Percentiles rank a stretch among this genome's conserved stretches.
Conservation (phyloP, 2,329 filamentous ascomycete species). For the Pestalotiopsis sp. region DNA sequence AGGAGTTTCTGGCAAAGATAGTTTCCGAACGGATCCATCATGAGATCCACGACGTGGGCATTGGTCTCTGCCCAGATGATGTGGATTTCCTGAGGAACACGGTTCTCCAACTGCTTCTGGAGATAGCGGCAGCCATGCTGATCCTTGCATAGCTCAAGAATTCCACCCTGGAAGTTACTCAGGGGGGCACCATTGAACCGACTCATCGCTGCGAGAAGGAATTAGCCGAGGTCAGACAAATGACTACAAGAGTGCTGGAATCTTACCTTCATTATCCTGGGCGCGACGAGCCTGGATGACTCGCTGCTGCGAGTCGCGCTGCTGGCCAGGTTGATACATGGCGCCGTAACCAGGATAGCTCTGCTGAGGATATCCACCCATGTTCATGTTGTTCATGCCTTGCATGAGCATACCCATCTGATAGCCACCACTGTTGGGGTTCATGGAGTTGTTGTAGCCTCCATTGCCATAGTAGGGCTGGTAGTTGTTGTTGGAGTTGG, state of each 20-base stretch:
- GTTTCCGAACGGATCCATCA: constrained; percentile 99
- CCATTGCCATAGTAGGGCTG: constrained; percentile 31
- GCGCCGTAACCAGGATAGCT: constrained; percentile 61
- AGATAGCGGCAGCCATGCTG: constrained; percentile 97
- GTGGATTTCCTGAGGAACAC: constrained; percentile 79
- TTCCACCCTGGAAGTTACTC: constrained; percentile 78
- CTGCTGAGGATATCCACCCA: constrained; percentile 59
- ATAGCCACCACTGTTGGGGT: constrained; percentile 34
- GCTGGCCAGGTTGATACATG: constrained; percentile 55
- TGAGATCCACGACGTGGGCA: constrained; percentile 91
- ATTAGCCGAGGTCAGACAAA: constrained; percentile 30
- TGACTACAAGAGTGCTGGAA: neutral
- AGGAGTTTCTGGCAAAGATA: constrained; percentile 98
- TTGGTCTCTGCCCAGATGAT: constrained; percentile 95
- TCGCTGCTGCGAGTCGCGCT: constrained; percentile 75
- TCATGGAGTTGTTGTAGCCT: constrained; percentile 31
- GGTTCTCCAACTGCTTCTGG: constrained; percentile 96
- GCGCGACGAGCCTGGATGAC: constrained; percentile 76
- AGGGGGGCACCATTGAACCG: constrained; percentile 84
- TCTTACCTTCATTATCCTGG: constrained; percentile 70
- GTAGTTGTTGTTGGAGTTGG: constrained; percentile 17
- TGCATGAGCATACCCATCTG: constrained; percentile 65
- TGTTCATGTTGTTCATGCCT: constrained; percentile 68
- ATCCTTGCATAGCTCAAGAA: constrained; percentile 93
- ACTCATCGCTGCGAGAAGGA: constrained; percentile 58